Evolutionary conservation across 257 asterid species (phyloP).

Genomic region (Linderniella brevidens): DNA sequence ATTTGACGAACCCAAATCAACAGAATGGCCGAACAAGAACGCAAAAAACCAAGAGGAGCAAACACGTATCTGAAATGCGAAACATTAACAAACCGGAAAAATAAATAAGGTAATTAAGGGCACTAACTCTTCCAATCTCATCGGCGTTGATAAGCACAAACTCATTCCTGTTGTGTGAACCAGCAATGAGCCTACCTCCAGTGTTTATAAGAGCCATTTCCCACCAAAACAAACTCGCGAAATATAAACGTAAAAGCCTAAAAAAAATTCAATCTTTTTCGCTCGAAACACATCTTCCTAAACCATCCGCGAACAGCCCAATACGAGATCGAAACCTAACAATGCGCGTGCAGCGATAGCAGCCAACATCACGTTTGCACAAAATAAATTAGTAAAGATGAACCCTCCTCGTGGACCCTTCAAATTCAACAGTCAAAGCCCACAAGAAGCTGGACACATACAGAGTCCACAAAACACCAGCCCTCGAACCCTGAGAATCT

Average conservation of each 20-base stretch:
- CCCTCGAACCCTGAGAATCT: no score
- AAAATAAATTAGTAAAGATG: no score
- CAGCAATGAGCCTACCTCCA: constrained; percentile 51
- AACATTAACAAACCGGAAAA: constrained; percentile 11
- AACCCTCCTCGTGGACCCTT: no score
- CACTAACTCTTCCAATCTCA: constrained; percentile 35
- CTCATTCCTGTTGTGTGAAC: constrained; percentile 56
- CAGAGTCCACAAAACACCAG: no score
- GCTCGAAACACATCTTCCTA: not conserved
- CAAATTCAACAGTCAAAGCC: no score
- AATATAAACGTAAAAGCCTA: not conserved
- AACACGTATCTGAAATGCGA: not conserved
- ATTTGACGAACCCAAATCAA: no score
- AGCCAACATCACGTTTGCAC: no score
- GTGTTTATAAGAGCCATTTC: constrained; percentile 25
- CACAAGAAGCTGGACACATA: no score
- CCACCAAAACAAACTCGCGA: not conserved
- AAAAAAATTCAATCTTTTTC: constrained; percentile 11
- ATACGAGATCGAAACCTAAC: no score
- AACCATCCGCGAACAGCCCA: no score
- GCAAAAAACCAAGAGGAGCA: not conserved
- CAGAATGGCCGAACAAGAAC: not conserved
- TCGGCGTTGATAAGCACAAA: constrained; percentile 51
- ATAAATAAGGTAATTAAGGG: not conserved
- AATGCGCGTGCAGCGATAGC: no score